Conservation (phyloP, 2,329 filamentous ascomycete species). For the Malbranchea zuffiana region DNA sequence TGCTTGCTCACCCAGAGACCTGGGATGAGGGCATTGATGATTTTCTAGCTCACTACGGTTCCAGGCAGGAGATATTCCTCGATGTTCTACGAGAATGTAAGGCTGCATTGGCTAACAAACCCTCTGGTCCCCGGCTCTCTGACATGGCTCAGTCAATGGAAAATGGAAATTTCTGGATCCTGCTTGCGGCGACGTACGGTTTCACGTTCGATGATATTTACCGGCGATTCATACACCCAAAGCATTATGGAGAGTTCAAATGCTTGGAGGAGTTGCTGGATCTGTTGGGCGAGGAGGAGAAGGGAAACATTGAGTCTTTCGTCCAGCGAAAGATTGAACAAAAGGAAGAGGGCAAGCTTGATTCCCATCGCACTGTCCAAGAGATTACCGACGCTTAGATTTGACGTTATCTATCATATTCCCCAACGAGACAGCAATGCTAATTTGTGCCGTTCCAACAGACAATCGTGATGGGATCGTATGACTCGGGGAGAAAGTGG, state of each 20-base stretch:
- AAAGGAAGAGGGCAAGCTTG: conserved; percentile 16
- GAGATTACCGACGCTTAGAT: conserved; percentile 13
- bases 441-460: too few species aligned
- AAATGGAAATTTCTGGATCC: conserved; percentile 23
- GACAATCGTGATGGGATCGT: too few species aligned
- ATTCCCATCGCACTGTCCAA: conserved; percentile 17
- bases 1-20: conserved; percentile 12
- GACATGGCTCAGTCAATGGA: conserved; percentile 20
- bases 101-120: conserved; percentile 3
- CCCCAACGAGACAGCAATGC: too few species aligned
- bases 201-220: conserved; percentile 25
- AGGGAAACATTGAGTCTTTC: conserved; percentile 16
- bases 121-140: conserved; percentile 19
- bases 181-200: conserved; percentile 19
- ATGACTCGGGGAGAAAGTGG: too few species aligned
- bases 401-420: too few species aligned
- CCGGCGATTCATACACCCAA: conserved; percentile 21
- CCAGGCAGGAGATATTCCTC: conserved; percentile 17
- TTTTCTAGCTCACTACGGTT: conserved; percentile 18
- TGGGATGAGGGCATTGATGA: conserved; percentile 16
- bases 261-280: conserved; percentile 18
- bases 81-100: conserved; percentile 16
- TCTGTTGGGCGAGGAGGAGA: conserved; percentile 20
- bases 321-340: conserved; percentile 20
- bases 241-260: conserved; percentile 20